Percentiles rank a stretch among this genome's conserved stretches.
Evolutionary conservation across 768 basidiomycete genomes (phyloP).

Genomic region (Stropharia rugosoannulata): DNA sequence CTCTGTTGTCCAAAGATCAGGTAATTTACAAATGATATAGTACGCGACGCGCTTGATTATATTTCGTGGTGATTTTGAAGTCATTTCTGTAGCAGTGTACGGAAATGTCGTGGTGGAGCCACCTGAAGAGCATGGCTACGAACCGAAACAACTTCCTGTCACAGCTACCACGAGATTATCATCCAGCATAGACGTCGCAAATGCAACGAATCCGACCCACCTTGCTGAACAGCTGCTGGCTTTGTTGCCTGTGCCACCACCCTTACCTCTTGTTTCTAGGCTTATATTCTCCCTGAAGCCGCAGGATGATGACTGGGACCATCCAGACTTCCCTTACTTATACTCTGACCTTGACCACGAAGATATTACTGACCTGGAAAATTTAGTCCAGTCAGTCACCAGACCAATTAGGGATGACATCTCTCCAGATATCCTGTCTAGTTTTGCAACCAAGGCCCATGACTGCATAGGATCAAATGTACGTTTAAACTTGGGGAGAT

Average conservation of each 20-base stretch:
- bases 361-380: constrained; percentile 56
- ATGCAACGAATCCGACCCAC: constrained; percentile 53
- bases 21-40: constrained; percentile 27
- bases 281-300: constrained; percentile 83
- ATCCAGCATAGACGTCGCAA: constrained; percentile 58
- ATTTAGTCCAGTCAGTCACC: constrained; percentile 49
- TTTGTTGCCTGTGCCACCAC: constrained; percentile 60
- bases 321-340: constrained; percentile 69
- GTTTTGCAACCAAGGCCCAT: constrained; percentile 56
- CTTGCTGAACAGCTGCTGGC: constrained; percentile 63
- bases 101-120: constrained; percentile 54
- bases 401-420: constrained; percentile 62
- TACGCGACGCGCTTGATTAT: constrained; percentile 79
- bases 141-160: constrained; percentile 37
- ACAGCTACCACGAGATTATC: constrained; percentile 41
- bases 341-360: constrained; percentile 56
- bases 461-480: constrained; percentile 61
- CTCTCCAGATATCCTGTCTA: constrained; percentile 44
- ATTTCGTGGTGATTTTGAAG: constrained; percentile 70
- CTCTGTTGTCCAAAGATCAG: not conserved
- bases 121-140: constrained; percentile 35
- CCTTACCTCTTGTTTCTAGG: constrained; percentile 62
- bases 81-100: constrained; percentile 64
- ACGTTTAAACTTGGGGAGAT: constrained; percentile 15
- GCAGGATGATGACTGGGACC: constrained; percentile 76